These are phyloP conservation scores for Ogataea neopini DNA, from an alignment of 805 yeast genomes.

Conservation along the genomic window DNA sequence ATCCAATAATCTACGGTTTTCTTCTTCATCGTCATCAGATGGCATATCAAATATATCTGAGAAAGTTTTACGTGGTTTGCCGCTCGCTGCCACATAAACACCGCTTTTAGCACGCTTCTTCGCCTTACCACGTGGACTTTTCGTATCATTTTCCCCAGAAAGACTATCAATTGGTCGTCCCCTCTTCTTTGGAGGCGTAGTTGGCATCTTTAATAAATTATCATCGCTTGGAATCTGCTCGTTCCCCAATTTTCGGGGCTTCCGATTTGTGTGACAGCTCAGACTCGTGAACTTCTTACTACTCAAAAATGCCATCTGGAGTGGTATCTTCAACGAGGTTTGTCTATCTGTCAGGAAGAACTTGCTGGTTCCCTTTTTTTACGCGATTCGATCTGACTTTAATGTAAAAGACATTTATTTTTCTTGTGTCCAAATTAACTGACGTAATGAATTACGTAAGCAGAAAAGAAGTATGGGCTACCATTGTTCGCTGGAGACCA, in stretches of 20 bases:
- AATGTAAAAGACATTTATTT: too few species aligned
- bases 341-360: too few species aligned
- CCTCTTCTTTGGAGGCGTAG: not conserved
- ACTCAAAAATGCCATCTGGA: conserved; percentile 7
- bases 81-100: conserved; percentile 11
- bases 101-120: conserved; percentile 7
- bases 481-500: too few species aligned
- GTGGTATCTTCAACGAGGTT: too few species aligned
- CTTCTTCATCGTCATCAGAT: conserved; percentile 13
- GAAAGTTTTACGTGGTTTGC: not conserved
- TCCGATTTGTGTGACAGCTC: conserved; percentile 9
- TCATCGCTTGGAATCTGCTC: conserved; percentile 17
- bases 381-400: too few species aligned
- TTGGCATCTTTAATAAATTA: conserved; percentile 7
- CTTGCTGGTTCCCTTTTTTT: too few species aligned
- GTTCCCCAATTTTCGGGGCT: conserved; percentile 15
- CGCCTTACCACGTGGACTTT: not conserved
- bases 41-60: conserved; percentile 3
- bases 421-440: too few species aligned
- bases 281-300: conserved; percentile 14
- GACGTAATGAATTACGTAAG: too few species aligned
- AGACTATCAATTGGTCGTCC: not conserved
- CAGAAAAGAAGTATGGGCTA: too few species aligned
- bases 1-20: too few species aligned
- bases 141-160: not conserved